A percentile compares a stretch with the other conserved stretches of the same genome.
These are phyloP conservation scores for Lecanoromycetidae sp. DNA, from an alignment of 2,329 filamentous ascomycete genomes.

Conservation along the genomic window DNA sequence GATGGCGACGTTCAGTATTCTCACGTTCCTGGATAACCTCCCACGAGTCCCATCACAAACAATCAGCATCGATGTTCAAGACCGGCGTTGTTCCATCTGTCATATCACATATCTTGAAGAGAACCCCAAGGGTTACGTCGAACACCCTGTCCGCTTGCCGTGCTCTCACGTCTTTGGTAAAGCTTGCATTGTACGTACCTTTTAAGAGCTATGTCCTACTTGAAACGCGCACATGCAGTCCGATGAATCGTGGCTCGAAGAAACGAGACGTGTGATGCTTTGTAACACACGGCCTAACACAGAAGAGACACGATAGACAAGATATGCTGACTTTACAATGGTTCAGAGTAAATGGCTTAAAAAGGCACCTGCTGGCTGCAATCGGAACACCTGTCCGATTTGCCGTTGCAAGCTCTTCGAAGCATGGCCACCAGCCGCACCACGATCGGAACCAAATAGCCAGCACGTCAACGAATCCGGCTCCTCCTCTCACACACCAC, in stretches of 20 bases:
- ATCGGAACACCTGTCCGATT: background rate
- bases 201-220: too few relatives aligned
- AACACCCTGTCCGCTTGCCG: background rate
- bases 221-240: too few relatives aligned
- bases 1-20: background rate
- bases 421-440: background rate
- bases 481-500: too few relatives aligned
- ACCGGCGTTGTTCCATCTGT: background rate
- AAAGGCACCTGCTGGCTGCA: background rate
- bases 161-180: background rate
- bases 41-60: background rate
- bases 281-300: too few relatives aligned
- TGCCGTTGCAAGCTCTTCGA: background rate
- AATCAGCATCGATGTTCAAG: background rate
- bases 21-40: background rate
- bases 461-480: too few relatives aligned
- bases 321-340: too few relatives aligned
- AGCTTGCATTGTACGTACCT: background rate
- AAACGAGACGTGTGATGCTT: too few relatives aligned
- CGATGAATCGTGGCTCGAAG: too few relatives aligned
- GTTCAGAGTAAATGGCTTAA: background rate
- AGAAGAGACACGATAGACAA: too few relatives aligned
- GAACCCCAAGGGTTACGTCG: background rate
- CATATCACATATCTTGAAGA: background rate
- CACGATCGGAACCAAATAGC: background rate